Evolutionary conservation across 2,329 filamentous ascomycete genomes (phyloP).

Genomic region (Fusarium cyanostomum): DNA sequence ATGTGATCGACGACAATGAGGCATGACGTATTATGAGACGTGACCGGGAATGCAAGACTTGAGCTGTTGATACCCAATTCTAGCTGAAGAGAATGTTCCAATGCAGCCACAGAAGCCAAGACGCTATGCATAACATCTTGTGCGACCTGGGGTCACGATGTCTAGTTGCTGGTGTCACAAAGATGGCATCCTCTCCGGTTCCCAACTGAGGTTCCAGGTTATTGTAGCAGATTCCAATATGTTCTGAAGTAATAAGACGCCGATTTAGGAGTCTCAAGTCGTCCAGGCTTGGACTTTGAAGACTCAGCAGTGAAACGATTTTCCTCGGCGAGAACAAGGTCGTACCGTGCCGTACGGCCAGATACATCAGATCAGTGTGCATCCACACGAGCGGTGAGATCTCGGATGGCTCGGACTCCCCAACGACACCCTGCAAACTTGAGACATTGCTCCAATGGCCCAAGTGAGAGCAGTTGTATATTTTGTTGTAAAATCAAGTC

Average conservation of each 20-base stretch:
- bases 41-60: neutral
- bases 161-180: no score
- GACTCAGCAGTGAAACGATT: no score
- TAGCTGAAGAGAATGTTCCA: neutral
- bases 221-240: no score
- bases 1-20: constrained; percentile 8
- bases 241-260: no score
- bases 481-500: neutral
- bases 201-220: no score
- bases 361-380: neutral
- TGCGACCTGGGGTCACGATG: no score
- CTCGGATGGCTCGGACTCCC: no score
- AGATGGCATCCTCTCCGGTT: no score
- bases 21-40: constrained; percentile 4
- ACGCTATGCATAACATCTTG: no score
- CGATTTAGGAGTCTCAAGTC: no score
- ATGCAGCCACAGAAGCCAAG: neutral
- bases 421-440: neutral
- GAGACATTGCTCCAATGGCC: neutral
- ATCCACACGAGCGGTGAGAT: neutral
- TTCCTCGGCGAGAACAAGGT: no score
- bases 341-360: neutral
- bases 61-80: neutral
- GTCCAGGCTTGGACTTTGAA: neutral
- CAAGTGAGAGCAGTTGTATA: neutral